These are phyloP conservation scores for Penicillium freii DNA, from an alignment of 2,329 filamentous ascomycete genomes.

Conservation along the genomic window DNA sequence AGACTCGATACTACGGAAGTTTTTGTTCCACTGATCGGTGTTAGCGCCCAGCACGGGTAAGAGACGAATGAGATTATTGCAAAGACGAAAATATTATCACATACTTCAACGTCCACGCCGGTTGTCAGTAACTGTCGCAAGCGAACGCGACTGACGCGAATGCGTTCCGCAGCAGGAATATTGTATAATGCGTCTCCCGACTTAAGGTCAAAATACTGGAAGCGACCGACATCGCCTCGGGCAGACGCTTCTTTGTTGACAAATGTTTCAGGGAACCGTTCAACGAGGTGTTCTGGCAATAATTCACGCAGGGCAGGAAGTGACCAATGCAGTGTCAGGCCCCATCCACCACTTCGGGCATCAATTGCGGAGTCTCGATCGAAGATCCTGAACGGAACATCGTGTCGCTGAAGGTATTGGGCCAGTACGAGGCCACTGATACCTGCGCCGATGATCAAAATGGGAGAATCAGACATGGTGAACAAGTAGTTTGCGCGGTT, in stretches of 20 bases:
- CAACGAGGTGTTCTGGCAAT: slow-evolving; percentile 49
- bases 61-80: no score
- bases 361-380: slow-evolving; percentile 46
- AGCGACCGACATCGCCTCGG: slow-evolving; percentile 49
- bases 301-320: slow-evolving; percentile 53
- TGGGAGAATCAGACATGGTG: slow-evolving; percentile 30
- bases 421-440: slow-evolving; percentile 46
- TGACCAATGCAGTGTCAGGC: slow-evolving; percentile 63
- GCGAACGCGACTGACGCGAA: slow-evolving; percentile 50
- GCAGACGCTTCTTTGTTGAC: slow-evolving; percentile 54
- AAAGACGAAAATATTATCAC: not conserved
- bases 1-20: slow-evolving; percentile 35
- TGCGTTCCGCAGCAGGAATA: slow-evolving; percentile 46
- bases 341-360: slow-evolving; percentile 58
- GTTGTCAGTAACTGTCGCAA: slow-evolving; percentile 49
- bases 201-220: slow-evolving; percentile 57
- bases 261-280: slow-evolving; percentile 51
- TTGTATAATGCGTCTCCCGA: slow-evolving; percentile 49
- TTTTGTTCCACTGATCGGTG: slow-evolving; percentile 40
- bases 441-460: slow-evolving; percentile 46
- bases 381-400: slow-evolving; percentile 39
- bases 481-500: not conserved
- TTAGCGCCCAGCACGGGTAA: not conserved
- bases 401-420: slow-evolving; percentile 38
- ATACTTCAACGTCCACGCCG: slow-evolving; percentile 49